These are phyloP conservation scores for Taxillus chinensis DNA, from an alignment of 164 flowering plant genomes.

Conservation along the genomic window DNA sequence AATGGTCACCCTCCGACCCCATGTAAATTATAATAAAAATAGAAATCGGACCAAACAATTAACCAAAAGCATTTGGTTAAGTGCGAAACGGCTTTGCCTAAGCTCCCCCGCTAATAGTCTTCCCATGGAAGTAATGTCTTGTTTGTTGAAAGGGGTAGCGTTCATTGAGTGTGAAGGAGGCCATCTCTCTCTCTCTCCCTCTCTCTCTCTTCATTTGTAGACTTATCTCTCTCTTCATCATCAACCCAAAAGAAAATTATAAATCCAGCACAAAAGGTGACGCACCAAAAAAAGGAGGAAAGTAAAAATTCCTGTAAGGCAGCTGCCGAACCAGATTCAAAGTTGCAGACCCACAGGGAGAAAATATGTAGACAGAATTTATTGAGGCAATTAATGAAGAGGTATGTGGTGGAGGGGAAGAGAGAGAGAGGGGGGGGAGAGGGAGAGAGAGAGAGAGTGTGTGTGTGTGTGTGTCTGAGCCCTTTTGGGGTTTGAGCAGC, in stretches of 20 bases:
- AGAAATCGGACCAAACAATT: neutral
- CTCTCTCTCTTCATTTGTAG: constrained; percentile 5
- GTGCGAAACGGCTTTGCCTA: neutral
- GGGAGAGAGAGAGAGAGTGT: constrained; percentile 8
- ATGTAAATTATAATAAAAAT: neutral
- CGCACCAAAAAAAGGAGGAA: constrained; percentile 8
- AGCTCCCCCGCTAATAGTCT: constrained; percentile 24
- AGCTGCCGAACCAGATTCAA: constrained; percentile 27
- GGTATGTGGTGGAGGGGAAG: constrained; percentile 10
- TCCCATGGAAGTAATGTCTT: constrained; percentile 54
- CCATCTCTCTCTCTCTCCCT: constrained; percentile 18
- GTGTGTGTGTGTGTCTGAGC: constrained; percentile 6
- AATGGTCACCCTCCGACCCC: neutral
- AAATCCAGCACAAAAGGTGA: constrained; percentile 22
- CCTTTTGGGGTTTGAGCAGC: constrained; percentile 3
- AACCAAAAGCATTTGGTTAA: neutral
- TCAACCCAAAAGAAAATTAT: constrained; percentile 17
- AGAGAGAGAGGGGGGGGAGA: constrained; percentile 5
- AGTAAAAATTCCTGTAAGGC: constrained; percentile 10
- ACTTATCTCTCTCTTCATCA: constrained; percentile 17
- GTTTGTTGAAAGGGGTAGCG: constrained; percentile 30
- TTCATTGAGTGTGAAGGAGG: constrained; percentile 57
- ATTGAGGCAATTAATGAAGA: neutral
- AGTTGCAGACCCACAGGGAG: constrained; percentile 16
- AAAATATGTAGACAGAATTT: neutral